Percentiles rank a stretch among this genome's conserved stretches.
phyloP scores from a whole-genome alignment of 306 rosid species.

The Lablab purpureus region DNA sequence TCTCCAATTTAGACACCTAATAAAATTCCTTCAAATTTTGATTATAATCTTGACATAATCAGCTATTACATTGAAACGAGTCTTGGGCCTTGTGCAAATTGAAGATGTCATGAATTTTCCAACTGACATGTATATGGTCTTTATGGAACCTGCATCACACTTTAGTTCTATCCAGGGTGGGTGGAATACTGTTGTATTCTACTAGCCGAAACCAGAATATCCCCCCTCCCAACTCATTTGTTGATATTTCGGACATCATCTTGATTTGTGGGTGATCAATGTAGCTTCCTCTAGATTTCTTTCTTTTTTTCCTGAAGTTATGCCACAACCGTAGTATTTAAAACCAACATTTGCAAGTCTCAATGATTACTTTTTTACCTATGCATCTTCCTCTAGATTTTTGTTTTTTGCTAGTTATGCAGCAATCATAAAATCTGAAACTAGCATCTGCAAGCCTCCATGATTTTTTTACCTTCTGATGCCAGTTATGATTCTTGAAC shows the following conservation, averaged over 20 bases:
- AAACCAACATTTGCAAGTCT: too few relatives aligned
- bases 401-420: background rate
- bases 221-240: background rate
- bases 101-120: slow-evolving; percentile 1
- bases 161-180: background rate
- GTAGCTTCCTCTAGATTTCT: background rate
- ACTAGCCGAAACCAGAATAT: background rate
- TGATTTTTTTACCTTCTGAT: background rate
- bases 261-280: background rate
- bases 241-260: background rate
- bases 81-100: background rate
- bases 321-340: too few relatives aligned
- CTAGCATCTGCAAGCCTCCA: background rate
- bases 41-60: background rate
- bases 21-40: background rate
- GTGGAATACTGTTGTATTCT: background rate
- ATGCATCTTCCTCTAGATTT: background rate
- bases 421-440: background rate
- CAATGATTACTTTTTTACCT: too few relatives aligned
- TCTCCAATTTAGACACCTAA: background rate
- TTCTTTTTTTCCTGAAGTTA: too few relatives aligned
- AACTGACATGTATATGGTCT: background rate
- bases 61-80: background rate
- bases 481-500: background rate
- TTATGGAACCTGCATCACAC: background rate